Evolutionary conservation across 495 filamentous ascomycete species (phyloP), one percentile per base, ranked within the genome.

Genomic region (Oidiodendron maius): DNA sequence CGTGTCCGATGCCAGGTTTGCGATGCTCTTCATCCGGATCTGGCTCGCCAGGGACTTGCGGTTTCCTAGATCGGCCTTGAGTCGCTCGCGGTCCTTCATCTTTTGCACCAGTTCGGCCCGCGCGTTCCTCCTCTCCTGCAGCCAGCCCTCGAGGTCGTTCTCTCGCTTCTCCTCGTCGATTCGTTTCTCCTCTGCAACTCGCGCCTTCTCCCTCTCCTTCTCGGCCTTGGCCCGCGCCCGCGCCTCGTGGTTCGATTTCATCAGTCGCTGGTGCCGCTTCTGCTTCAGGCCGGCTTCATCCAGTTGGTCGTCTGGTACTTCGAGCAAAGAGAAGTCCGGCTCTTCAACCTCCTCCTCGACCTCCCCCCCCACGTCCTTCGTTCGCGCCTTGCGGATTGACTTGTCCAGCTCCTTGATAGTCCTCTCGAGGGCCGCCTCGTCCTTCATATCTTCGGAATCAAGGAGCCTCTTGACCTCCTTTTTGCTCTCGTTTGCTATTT

Each of bases 11-110:
- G 93, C 93, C 1, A 98, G 83, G 56, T 95, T 96, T 34, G 93
- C 94, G n/a, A 98, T 84, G 13, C 80, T 89, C 68, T 97, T 96
- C 93, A 98, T 98, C 23, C 93, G 87, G 71, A 93, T 89, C 58
- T 96, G 93, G 46, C 81, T 89, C 10, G 94, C 94, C 10, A 96
- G 78, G 1, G 90, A 96, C 63, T 98, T 98, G 51, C 93, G 86
- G 62, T 97, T 96, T 21, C 90, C 89, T 0, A 96, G 75, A 57
- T 98, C 93, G 1, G 86, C 84, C 64, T 93, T 95, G 44, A 96
- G 75, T 18, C 93, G 77, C 51, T 95, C 87, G 23, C 91, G 82
- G 48, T 97, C 94, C 64, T 95, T 95, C 65, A 97, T 91, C 60
- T 77, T 86, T 62, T 86, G 78, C 1, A 98, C 68, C 11, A 90